Percentiles rank a stretch among this genome's conserved stretches.
Evolutionary conservation across 2,329 filamentous ascomycete species (phyloP).

Genomic region (Ilyonectria mors-panacis): DNA sequence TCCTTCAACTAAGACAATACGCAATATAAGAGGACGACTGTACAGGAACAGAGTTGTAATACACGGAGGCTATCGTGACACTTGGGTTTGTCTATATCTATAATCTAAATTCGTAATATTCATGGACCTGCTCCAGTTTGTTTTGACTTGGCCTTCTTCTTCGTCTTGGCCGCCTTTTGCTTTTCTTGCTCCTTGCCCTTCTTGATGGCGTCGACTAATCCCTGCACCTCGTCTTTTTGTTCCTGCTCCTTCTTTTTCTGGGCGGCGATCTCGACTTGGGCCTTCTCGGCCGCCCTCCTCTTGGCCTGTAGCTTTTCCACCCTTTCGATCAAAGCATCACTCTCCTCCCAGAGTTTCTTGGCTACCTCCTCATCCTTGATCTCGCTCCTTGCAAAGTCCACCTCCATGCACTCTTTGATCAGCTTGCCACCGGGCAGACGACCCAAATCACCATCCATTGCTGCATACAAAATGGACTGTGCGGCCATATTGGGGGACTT

Average conservation of each 20-base stretch:
- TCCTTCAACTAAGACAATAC: no score
- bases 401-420: conserved; percentile 90
- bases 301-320: conserved; percentile 78
- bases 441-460: conserved; percentile 83
- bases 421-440: conserved; percentile 77
- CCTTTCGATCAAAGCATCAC: conserved; percentile 85
- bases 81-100: conserved; percentile 35
- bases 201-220: conserved; percentile 62
- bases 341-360: conserved; percentile 91
- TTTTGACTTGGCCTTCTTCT: conserved; percentile 44
- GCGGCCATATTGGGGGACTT: conserved; percentile 89
- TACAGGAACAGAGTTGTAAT: conserved; percentile 23
- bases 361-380: conserved; percentile 84
- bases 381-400: conserved; percentile 80
- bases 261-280: conserved; percentile 52
- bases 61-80: conserved; percentile 19
- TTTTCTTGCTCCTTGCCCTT: conserved; percentile 56
- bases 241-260: conserved; percentile 56
- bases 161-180: conserved; percentile 39
- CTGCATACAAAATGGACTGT: conserved; percentile 87
- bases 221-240: conserved; percentile 51
- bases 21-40: not conserved
- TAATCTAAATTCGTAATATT: conserved; percentile 31
- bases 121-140: conserved; percentile 33
- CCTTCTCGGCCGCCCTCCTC: conserved; percentile 61